phyloP scores from a whole-genome alignment of 192 early-diverging fungal species.

The Diversispora epigaea region DNA sequence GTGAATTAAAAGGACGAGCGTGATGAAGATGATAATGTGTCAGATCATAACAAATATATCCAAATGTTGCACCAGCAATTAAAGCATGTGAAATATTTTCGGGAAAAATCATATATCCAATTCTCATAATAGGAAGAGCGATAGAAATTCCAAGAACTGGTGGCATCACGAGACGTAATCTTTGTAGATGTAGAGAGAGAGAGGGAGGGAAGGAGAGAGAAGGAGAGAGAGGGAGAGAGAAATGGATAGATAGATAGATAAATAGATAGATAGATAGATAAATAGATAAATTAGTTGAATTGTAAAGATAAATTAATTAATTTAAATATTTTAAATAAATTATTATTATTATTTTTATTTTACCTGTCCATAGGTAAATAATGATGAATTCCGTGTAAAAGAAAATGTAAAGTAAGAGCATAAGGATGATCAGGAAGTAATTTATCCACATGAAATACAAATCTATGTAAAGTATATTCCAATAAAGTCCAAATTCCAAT shows the following conservation, averaged over 20 bases:
- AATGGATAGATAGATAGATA: background rate
- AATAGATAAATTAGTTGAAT: background rate
- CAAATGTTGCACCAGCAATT: slow-evolving; percentile 70
- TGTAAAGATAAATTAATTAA: background rate
- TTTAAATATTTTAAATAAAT: no score
- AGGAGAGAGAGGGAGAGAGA: background rate
- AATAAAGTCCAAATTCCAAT: slow-evolving; percentile 80
- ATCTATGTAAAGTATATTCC: slow-evolving; percentile 92
- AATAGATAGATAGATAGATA: background rate
- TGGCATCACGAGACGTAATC: slow-evolving; percentile 94
- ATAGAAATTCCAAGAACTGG: slow-evolving; percentile 76
- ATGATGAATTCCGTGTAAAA: slow-evolving; percentile 95
- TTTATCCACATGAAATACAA: slow-evolving; percentile 90
- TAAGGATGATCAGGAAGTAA: slow-evolving; percentile 80
- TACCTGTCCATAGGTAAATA: slow-evolving; percentile 94
- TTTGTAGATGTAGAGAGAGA: slow-evolving; percentile 29
- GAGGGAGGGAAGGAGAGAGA: no score
- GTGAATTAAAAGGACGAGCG: slow-evolving; percentile 66
- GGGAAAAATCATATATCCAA: slow-evolving; percentile 62
- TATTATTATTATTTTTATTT: no score
- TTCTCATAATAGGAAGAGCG: slow-evolving; percentile 58
- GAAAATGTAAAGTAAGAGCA: slow-evolving; percentile 78
- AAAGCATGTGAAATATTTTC: slow-evolving; percentile 64
- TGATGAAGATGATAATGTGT: slow-evolving; percentile 97
- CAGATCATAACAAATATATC: slow-evolving; percentile 90